Evolutionary conservation across 495 filamentous ascomycete species (phyloP).

Genomic region (Parmelia sp.): DNA sequence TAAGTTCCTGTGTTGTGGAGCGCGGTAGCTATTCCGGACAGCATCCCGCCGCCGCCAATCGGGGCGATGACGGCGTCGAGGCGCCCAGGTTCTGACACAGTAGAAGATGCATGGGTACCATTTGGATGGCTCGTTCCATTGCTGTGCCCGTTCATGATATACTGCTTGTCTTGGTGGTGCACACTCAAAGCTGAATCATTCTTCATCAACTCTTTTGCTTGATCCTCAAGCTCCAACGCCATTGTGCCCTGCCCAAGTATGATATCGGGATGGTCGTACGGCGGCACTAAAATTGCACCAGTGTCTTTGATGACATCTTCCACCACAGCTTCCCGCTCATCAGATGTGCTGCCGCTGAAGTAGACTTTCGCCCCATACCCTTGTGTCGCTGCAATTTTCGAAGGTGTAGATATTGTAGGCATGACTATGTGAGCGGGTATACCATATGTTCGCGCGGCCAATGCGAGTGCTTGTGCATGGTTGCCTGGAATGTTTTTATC

Average conservation of each 20-base stretch:
- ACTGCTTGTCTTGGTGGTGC: constrained; percentile 15
- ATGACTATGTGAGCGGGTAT: constrained; percentile 82
- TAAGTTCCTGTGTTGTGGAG: constrained; percentile 52
- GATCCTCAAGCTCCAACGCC: constrained; percentile 72
- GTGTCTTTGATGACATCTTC: constrained; percentile 58
- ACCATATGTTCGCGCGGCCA: constrained; percentile 63
- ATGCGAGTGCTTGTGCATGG: constrained; percentile 89
- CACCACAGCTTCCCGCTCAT: constrained; percentile 75
- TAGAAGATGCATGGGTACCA: neutral
- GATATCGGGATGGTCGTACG: constrained; percentile 86
- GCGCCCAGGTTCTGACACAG: neutral
- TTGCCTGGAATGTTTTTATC: constrained; percentile 49
- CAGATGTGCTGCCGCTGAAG: constrained; percentile 73
- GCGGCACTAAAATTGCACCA: constrained; percentile 71
- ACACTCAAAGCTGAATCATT: constrained; percentile 26
- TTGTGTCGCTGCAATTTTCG: constrained; percentile 77
- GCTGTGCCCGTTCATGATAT: neutral
- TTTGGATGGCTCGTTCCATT: neutral
- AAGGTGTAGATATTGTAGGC: constrained; percentile 73
- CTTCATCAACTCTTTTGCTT: constrained; percentile 51
- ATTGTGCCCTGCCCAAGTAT: constrained; percentile 88
- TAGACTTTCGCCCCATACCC: constrained; percentile 70
- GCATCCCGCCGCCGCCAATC: constrained; percentile 82
- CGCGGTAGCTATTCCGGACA: constrained; percentile 73
- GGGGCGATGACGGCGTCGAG: constrained; percentile 81